phyloP scores from a whole-genome alignment of 495 filamentous ascomycete genomes.

The Xylaria intraflava region DNA sequence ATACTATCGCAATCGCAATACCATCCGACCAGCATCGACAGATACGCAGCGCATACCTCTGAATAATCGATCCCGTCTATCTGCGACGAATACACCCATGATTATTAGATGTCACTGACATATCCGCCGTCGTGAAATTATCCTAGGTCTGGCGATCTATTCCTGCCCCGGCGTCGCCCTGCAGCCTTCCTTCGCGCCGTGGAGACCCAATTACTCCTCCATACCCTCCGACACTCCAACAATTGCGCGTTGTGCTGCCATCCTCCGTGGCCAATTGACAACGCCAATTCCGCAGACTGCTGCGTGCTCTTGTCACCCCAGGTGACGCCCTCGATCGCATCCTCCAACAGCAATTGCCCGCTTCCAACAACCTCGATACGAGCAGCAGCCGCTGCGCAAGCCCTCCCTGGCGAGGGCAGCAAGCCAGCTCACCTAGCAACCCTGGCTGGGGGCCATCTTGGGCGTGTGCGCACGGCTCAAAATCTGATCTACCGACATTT shows the following conservation, averaged over 20 bases:
- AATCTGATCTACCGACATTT: neutral
- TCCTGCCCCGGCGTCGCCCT: neutral
- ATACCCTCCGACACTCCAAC: neutral
- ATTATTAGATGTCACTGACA: neutral
- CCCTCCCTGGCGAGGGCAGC: slow-evolving; percentile 23
- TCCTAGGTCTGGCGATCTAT: neutral
- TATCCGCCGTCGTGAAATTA: too few relatives aligned
- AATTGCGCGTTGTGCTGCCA: neutral
- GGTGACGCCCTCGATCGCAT: slow-evolving; percentile 36
- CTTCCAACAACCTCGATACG: slow-evolving; percentile 26
- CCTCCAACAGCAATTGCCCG: slow-evolving; percentile 38
- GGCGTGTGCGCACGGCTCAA: slow-evolving; percentile 23
- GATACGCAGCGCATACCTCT: neutral
- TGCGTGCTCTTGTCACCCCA: slow-evolving; percentile 28
- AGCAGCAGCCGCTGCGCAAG: slow-evolving; percentile 19
- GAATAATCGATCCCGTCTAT: neutral
- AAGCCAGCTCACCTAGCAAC: slow-evolving; percentile 32
- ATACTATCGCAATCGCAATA: too few relatives aligned
- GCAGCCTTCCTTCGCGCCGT: neutral
- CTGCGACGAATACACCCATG: neutral
- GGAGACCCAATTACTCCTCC: neutral
- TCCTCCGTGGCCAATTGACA: neutral
- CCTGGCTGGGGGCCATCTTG: slow-evolving; percentile 35
- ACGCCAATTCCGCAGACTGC: neutral
- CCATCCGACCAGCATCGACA: neutral